A percentile compares a stretch with the other conserved stretches of the same genome.
Conservation (phyloP, 2,329 filamentous ascomycete species). For the Pseudocercospora macadamiae region DNA sequence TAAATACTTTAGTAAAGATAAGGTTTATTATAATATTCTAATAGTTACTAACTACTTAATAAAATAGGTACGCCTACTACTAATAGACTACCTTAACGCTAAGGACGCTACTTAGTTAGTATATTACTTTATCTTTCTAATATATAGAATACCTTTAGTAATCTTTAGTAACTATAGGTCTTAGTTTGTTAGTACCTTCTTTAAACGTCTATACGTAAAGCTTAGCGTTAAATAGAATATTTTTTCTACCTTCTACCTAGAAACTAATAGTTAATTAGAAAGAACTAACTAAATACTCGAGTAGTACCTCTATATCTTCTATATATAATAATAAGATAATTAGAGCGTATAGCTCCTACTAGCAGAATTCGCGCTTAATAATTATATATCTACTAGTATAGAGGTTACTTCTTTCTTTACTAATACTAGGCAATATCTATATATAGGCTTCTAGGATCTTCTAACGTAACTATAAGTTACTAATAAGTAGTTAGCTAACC, state of each 20-base stretch:
- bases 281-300: background rate
- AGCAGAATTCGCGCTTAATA: slow-evolving; percentile 8
- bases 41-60: background rate
- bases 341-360: background rate
- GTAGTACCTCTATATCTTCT: background rate
- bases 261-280: background rate
- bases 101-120: background rate
- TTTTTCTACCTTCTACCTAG: background rate
- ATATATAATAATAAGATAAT: background rate
- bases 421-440: background rate
- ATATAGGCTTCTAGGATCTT: background rate
- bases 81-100: background rate
- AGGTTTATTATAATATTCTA: background rate
- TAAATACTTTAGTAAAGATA: background rate
- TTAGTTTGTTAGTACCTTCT: background rate
- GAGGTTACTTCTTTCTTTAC: slow-evolving; percentile 3
- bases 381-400: background rate
- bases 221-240: background rate
- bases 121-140: background rate
- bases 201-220: background rate
- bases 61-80: background rate
- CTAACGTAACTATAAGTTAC: background rate
- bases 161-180: background rate
- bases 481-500: background rate
- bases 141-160: background rate